Evolutionary conservation across 2,329 filamentous ascomycete genomes (phyloP).

Genomic region (Sordariomycetes sp.): DNA sequence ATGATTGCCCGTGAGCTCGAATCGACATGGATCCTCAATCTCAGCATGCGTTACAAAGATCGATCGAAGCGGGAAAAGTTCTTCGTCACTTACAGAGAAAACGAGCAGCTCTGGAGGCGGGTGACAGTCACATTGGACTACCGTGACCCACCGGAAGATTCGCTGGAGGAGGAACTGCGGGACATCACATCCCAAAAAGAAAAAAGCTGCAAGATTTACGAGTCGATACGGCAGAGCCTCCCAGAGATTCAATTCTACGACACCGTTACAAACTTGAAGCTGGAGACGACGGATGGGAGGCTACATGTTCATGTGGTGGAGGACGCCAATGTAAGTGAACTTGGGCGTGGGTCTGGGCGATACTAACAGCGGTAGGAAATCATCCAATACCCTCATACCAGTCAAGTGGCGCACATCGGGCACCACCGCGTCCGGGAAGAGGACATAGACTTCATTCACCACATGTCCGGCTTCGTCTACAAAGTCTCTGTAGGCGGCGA

Average conservation of each 20-base stretch:
- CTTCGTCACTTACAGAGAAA: conserved; percentile 88
- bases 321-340: conserved; percentile 62
- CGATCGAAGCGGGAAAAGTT: conserved; percentile 92
- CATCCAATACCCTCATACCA: conserved; percentile 70
- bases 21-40: conserved; percentile 85
- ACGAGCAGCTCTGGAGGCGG: conserved; percentile 69
- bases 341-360: not conserved
- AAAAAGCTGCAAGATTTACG: conserved; percentile 88
- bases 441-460: conserved; percentile 75
- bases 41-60: conserved; percentile 97
- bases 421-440: conserved; percentile 60
- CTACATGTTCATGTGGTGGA: conserved; percentile 97
- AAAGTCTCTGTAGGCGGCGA: conserved; percentile 65
- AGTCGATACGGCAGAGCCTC: conserved; percentile 85
- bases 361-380: conserved; percentile 54
- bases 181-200: conserved; percentile 76
- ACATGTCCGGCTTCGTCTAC: conserved; percentile 96
- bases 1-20: conserved; percentile 76
- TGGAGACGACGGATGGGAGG: conserved; percentile 79
- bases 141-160: conserved; percentile 66
- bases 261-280: conserved; percentile 89
- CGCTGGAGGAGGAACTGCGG: conserved; percentile 76
- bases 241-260: conserved; percentile 93
- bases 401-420: conserved; percentile 64
- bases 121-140: conserved; percentile 95